Conservation (phyloP, 345 rosid genomes). For the Lepidium aucheri region DNA sequence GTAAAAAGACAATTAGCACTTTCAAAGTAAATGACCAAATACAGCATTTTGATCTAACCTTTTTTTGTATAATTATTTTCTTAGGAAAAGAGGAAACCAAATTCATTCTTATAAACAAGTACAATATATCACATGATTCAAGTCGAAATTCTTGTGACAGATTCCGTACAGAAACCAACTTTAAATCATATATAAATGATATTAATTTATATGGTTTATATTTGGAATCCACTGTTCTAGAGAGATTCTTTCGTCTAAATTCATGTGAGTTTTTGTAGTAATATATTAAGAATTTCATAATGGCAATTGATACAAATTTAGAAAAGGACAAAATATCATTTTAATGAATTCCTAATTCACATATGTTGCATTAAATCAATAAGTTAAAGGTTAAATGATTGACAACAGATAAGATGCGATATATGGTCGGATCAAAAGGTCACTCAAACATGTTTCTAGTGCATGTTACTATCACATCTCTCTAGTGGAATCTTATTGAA, state of each 20-base stretch:
- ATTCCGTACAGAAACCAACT: too few relatives aligned
- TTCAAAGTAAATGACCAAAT: neutral
- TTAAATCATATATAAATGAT: too few relatives aligned
- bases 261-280: too few relatives aligned
- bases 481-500: neutral
- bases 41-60: neutral
- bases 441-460: neutral
- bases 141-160: too few relatives aligned
- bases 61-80: too few relatives aligned
- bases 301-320: neutral
- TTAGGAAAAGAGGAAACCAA: too few relatives aligned
- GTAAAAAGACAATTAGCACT: neutral
- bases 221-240: too few relatives aligned
- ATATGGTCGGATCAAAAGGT: neutral
- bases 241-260: too few relatives aligned
- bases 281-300: too few relatives aligned
- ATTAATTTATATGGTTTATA: too few relatives aligned
- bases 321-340: neutral
- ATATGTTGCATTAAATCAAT: neutral
- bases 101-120: too few relatives aligned
- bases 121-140: too few relatives aligned
- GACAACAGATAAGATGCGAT: neutral
- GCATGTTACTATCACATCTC: slow-evolving; percentile 15
- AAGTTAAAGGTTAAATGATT: neutral
- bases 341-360: neutral